phyloP scores from a whole-genome alignment of 2,329 filamentous ascomycete species.

The Epichloe hybrida region DNA sequence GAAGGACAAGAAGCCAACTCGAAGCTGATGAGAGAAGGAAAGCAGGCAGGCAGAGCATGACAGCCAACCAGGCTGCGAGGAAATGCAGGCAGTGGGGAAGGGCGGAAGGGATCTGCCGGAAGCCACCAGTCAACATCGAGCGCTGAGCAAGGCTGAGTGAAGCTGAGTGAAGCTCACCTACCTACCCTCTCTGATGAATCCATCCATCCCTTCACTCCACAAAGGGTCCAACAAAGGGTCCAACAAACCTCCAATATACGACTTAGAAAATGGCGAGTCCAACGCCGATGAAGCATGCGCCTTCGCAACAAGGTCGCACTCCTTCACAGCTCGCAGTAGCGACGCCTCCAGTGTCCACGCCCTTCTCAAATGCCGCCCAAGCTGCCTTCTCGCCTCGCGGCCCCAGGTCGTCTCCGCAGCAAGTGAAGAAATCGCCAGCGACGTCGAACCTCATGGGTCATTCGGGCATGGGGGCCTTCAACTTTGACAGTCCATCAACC shows the following conservation, averaged over 20 bases:
- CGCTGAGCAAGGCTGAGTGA: no score
- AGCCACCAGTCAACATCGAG: background rate
- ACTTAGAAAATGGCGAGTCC: conserved; percentile 31
- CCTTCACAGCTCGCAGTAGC: conserved; percentile 40
- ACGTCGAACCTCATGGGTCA: conserved; percentile 36
- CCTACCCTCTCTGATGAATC: background rate
- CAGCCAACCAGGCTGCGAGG: background rate
- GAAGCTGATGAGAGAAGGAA: no score
- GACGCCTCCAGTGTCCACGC: conserved; percentile 54
- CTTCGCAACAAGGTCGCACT: conserved; percentile 29
- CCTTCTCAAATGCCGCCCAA: conserved; percentile 45
- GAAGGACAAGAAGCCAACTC: no score
- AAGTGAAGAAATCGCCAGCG: conserved; percentile 50
- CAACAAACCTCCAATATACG: no score
- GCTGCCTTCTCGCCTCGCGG: conserved; percentile 47
- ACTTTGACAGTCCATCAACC: conserved; percentile 51
- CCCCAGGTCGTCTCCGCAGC: conserved; percentile 47
- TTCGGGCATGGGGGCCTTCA: conserved; percentile 31
- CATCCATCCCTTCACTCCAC: no score
- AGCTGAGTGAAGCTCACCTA: no score
- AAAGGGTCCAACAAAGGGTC: no score
- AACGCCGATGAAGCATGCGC: conserved; percentile 33
- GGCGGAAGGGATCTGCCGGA: background rate
- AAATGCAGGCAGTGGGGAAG: background rate
- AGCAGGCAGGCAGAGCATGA: background rate